Conservation (phyloP, 345 rosid species). For the Lepidium sativum region DNA sequence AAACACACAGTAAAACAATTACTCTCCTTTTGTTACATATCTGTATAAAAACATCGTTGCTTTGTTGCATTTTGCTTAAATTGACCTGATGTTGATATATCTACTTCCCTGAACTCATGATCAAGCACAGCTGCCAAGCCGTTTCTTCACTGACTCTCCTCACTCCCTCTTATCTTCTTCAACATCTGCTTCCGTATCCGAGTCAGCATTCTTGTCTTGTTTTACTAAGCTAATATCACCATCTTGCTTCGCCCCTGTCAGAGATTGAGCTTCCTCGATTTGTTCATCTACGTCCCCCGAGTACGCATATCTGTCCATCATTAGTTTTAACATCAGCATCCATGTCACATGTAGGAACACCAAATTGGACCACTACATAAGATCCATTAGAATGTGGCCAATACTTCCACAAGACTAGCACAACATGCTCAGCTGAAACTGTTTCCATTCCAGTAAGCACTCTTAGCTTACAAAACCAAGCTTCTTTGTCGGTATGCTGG, state of each 20-base stretch:
- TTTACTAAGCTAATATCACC: conserved; percentile 66
- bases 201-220: conserved; percentile 38
- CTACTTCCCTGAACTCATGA: neutral
- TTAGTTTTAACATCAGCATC: conserved; percentile 4
- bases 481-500: neutral
- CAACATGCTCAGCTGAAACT: conserved; percentile 1
- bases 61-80: neutral
- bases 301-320: conserved; percentile 65
- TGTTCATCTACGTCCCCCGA: conserved; percentile 56
- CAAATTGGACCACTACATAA: neutral
- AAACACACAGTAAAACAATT: conserved; percentile 17
- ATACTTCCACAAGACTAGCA: conserved; percentile 4
- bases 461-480: neutral
- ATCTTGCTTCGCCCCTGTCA: conserved; percentile 52
- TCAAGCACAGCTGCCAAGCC: neutral
- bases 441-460: neutral
- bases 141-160: neutral
- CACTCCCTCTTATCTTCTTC: conserved; percentile 81
- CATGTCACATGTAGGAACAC: neutral
- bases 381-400: neutral
- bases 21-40: conserved; percentile 2
- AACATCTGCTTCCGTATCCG: conserved; percentile 40
- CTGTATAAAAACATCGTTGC: neutral
- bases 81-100: conserved; percentile 8
- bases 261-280: conserved; percentile 62